Base-by-base conservation (phyloP, 805 yeast genomes). In the Pichia thaimueangensis region DNA sequence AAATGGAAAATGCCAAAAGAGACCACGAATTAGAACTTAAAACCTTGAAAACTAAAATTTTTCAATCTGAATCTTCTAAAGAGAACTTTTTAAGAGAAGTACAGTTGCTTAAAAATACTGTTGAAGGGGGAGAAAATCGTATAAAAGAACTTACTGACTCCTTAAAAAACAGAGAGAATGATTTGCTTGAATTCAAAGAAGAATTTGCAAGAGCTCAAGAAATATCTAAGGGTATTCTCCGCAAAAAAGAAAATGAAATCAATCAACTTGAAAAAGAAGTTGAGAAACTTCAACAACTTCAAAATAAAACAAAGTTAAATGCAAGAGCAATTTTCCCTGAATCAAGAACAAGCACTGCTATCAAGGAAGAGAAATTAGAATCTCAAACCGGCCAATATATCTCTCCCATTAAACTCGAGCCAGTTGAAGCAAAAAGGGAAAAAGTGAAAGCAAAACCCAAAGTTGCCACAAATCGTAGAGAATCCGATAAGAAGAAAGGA, bases 221-320 rank as follows among this genome's bases (percentile, higher is more conserved):
- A 7, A 29, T 11, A 19, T 15, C 31, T 15, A 19, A 29, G 31
- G 19, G 16, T 8, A 11, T 6, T n/a, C 13, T n/a, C 6, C 9
- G 12, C 6, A 11, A 31, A 31, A 31, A 17, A 19, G 19, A 31
- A 17, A 21, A 31, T 9, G 35, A 31, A 21, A 16, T 34, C 7
- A 19, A 15, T 6, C 16, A 34, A 34, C 23, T 20, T 20, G 25
- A 34, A 34, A 19, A 35, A 5, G 67, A 62, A 38, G 55, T 54
- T 27, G 58, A 58, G 6, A 47, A 48, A 9, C 41, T 58, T 36
- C 57, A 53, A 12, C 28, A 17, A 3, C 13, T 13, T n/a, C 32
- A 35, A 19, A 31, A 28, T 13, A 9, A 38, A 24, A 16, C 16
- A n/a, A 29, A 11, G 31, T 15, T 19, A 9, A 32, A 32, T 6